Evolutionary conservation across 2,329 filamentous ascomycete genomes (phyloP), one percentile per base, ranked within the genome.

Genomic region (Penicillium sp.): DNA sequence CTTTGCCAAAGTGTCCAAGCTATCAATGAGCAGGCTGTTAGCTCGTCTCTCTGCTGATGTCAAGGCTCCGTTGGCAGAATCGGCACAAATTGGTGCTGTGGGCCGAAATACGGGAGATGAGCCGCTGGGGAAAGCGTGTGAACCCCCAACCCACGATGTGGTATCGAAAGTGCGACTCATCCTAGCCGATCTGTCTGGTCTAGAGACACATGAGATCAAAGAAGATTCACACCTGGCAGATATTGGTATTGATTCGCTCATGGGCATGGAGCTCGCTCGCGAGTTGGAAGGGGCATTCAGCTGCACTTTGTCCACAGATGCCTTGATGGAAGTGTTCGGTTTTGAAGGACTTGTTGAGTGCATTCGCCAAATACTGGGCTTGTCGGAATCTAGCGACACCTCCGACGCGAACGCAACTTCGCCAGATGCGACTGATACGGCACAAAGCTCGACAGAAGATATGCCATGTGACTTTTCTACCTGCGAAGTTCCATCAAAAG

Each of bases 201-300:
- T 77, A 5, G 73, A 76, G 21, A 24, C 60, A 0, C 51, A 63
- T 4, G 74, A 78, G 27, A 73, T 80, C 14, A 67, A 69, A 29
- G 48, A 61, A 24, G 69, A 74, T 16, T 62, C 63, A 6, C 56
- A 68, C 14, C 67, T 81, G n/a, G 70, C 67, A 6, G 75, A 79
- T 38, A 52, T 80, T 3, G 79, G 79, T 1, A 79, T 81, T 31
- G 79, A 82, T 61, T 82, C 79, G 0, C 67, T 82, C 0, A 76
- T 79, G 72, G 76, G 70, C 0, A 81, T 80, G 75, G 79, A 82
- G 58, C 57, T 81, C 45, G 71, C 66, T 0, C 67, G 68, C 1
- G 79, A 81, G 48, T 57, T 79, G 3, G 73, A 79, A 43, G 48
- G 52, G 1, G 57, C 58, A 0, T 78, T 81, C 54, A 67, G 71